Evolutionary conservation across 805 yeast genomes (phyloP).

Genomic region (Pichia cephalocereana): DNA sequence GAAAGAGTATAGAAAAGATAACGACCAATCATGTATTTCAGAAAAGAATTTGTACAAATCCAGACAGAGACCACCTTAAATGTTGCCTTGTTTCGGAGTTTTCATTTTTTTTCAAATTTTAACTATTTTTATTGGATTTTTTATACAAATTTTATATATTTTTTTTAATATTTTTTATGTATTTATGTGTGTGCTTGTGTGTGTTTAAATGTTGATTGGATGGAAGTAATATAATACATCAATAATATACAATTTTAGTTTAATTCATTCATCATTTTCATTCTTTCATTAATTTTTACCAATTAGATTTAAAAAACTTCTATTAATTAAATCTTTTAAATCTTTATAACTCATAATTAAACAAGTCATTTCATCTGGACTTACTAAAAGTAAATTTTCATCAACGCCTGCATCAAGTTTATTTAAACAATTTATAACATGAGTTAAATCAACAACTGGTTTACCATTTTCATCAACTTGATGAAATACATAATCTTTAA

Average conservation of each 20-base stretch:
- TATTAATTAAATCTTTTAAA: conserved; percentile 60
- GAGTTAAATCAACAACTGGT: conserved; percentile 73
- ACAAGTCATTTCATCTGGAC: conserved; percentile 80
- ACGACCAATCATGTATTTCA: no score
- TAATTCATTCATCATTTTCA: not conserved
- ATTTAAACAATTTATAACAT: conserved; percentile 69
- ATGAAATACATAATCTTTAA: conserved; percentile 79
- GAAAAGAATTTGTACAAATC: no score
- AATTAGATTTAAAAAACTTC: conserved; percentile 47
- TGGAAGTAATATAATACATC: not conserved
- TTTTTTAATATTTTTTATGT: conserved; percentile 2
- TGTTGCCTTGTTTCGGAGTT: not conserved
- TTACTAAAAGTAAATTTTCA: conserved; percentile 71
- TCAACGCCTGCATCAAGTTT: conserved; percentile 89
- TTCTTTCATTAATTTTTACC: conserved; percentile 4
- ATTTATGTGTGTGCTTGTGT: not conserved
- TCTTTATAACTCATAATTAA: conserved; percentile 80
- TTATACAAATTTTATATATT: not conserved
- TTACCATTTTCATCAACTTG: conserved; percentile 70
- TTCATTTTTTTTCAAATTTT: not conserved
- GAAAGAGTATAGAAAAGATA: no score
- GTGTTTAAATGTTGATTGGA: conserved; percentile 1
- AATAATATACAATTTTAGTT: conserved; percentile 1
- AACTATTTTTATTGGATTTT: not conserved
- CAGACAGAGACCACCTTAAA: no score